Evolutionary conservation across 139 green algal genomes (phyloP), one percentile per base, ranked within the genome.

Genomic region (Trebouxia sp.): DNA sequence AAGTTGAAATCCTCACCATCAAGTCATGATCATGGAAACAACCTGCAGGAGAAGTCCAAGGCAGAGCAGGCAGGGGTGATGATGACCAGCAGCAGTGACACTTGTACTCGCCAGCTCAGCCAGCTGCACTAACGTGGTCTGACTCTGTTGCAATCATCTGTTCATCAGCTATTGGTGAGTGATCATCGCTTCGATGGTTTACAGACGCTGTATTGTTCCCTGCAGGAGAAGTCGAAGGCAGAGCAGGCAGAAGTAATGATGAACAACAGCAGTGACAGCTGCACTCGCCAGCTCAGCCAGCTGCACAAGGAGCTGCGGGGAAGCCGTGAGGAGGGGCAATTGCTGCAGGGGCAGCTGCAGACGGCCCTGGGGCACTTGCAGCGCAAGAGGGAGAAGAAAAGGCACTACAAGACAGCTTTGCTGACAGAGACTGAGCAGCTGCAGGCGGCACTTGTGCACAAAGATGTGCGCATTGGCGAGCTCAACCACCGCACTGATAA

Each of bases 351-450:
- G 38, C 69, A 77, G 69, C 69, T 77, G 69, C 39, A 77, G 22
- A 38, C 69, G 55, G 30, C 26, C 41, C 69, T 77, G 41, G 39
- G 10, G 28, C 9, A 77, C 11, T 41, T 77, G 69, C 41, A 51
- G 42, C 69, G 41, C 69, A 77, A 77, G 69, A 51, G 69, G 41
- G 41, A 56, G 69, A 77, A 77, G 69, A 77, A 77, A 41, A 37
- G 69, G 26, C 69, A 56, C 41, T 77, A 77, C 69, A 77, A 77
- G 69, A 26, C 35, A 8, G 69, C 69, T 7, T 26, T 77, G 26
- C 24, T 77, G 69, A 10, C 53, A 26, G 69, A 77, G 41, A 77
- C 69, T 26, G 69, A n/a, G 11, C 41, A 77, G 10, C 24, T 77
- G 69, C 69, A 77, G 69, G 69, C 39, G 37, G 28, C 69, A 22